Conservation (phyloP, 768 basidiomycete species). For the Lentinula sp. region DNA sequence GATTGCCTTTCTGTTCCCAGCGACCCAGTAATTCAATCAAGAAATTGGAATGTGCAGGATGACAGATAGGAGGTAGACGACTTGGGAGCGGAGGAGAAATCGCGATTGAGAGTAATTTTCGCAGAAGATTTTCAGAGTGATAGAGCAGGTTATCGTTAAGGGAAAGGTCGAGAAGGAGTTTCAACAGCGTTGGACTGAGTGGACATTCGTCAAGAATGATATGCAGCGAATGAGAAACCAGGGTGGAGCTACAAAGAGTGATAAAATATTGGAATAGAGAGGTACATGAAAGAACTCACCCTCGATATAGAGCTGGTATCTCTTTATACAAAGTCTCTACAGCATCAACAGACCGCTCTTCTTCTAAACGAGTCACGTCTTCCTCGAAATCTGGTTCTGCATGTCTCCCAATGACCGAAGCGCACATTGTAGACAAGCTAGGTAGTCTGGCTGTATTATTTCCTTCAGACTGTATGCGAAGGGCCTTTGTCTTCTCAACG, state of each 20-base stretch:
- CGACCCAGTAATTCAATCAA: conserved; percentile 35
- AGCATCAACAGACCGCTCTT: conserved; percentile 20
- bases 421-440: conserved; percentile 40
- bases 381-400: conserved; percentile 25
- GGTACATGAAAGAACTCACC: conserved; percentile 26
- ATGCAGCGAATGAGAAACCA: conserved; percentile 47
- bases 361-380: conserved; percentile 11
- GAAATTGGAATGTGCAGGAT: conserved; percentile 40
- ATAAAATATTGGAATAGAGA: conserved; percentile 2
- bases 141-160: conserved; percentile 33
- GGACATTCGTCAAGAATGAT: conserved; percentile 39
- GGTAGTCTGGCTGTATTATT: conserved; percentile 14
- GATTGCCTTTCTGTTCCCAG: conserved; percentile 26
- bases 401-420: conserved; percentile 38
- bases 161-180: conserved; percentile 44
- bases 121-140: conserved; percentile 39
- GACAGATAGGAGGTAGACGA: conserved; percentile 26
- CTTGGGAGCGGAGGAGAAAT: conserved; percentile 19
- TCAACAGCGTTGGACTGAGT: conserved; percentile 42
- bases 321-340: conserved; percentile 39
- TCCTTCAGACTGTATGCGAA: conserved; percentile 8
- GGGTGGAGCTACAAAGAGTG: conserved; percentile 19
- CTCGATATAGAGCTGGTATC: conserved; percentile 45
- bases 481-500: conserved; percentile 25
- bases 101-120: conserved; percentile 31